Percentiles rank a stretch among this genome's conserved stretches.
Evolutionary conservation across 2,329 filamentous ascomycete genomes (phyloP).

Genomic region (Fusarium nodosum): DNA sequence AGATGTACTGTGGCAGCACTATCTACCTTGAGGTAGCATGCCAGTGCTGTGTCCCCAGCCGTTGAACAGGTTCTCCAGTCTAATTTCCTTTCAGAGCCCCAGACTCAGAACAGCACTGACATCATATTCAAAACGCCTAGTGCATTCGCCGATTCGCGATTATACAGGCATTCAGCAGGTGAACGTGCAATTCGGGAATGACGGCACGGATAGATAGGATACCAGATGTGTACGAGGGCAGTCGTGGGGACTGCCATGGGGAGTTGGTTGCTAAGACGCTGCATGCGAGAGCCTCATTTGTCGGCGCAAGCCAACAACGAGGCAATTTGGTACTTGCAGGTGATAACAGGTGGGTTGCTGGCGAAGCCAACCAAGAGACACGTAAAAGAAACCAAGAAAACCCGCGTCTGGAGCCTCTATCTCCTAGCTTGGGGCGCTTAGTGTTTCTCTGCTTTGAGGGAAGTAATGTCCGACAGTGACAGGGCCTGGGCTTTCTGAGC

Average conservation of each 20-base stretch:
- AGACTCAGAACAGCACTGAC: constrained; percentile 40
- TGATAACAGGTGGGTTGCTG: constrained; percentile 48
- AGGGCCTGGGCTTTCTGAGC: constrained; percentile 39
- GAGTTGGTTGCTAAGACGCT: constrained; percentile 14
- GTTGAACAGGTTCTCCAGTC: constrained; percentile 16
- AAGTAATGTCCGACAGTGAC: constrained; percentile 49
- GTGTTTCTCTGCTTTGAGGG: constrained; percentile 28
- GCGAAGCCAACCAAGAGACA: constrained; percentile 37
- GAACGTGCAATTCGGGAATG: constrained; percentile 41
- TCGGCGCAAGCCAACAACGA: constrained; percentile 34
- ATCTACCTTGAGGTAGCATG: constrained; percentile 16
- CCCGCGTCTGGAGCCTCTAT: constrained; percentile 42
- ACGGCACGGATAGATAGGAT: constrained; percentile 49
- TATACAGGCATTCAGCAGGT: constrained; percentile 6
- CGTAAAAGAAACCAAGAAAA: constrained; percentile 49
- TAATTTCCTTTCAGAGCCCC: constrained; percentile 34
- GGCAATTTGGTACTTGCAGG: constrained; percentile 38
- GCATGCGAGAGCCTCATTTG: constrained; percentile 46
- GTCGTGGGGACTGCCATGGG: constrained; percentile 25
- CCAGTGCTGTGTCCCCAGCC: constrained; percentile 37
- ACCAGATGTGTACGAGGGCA: constrained; percentile 20
- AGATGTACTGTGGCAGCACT: constrained; percentile 10
- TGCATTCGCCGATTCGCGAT: constrained; percentile 32
- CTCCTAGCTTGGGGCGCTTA: constrained; percentile 36
- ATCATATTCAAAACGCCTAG: constrained; percentile 39